Percentiles rank a stretch among this genome's conserved stretches.
phyloP scores from a whole-genome alignment of 306 rosid species.

The Mimosa bimucronata region DNA sequence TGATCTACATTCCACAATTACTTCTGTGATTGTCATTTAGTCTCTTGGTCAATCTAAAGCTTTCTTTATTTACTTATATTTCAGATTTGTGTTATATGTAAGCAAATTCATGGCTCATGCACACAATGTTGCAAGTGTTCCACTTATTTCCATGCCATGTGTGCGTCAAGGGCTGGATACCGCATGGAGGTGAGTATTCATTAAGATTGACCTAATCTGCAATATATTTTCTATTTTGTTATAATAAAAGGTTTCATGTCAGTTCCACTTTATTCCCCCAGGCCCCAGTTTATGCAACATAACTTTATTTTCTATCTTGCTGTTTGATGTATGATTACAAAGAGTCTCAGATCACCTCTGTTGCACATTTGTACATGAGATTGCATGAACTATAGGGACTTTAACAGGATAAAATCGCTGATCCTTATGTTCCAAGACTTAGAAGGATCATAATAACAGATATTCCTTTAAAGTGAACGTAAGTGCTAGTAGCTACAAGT shows the following conservation, averaged over 20 bases:
- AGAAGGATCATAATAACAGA: slow-evolving; percentile 1
- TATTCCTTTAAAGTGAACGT: neutral
- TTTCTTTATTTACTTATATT: slow-evolving; percentile 37
- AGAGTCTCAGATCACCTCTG: slow-evolving; percentile 17
- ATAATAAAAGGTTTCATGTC: slow-evolving; percentile 8
- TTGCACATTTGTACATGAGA: slow-evolving; percentile 9
- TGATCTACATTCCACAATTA: slow-evolving; percentile 28
- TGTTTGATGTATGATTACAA: slow-evolving; percentile 19
- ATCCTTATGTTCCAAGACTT: slow-evolving; percentile 14
- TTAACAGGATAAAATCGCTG: slow-evolving; percentile 18
- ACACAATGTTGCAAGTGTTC: slow-evolving; percentile 99
- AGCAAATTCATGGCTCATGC: slow-evolving; percentile 98
- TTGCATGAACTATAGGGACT: slow-evolving; percentile 24
- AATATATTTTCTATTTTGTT: slow-evolving; percentile 8
- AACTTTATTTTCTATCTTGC: neutral
- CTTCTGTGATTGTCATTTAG: slow-evolving; percentile 35
- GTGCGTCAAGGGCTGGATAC: slow-evolving; percentile 99
- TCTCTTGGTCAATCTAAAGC: slow-evolving; percentile 40
- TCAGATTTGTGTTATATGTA: slow-evolving; percentile 98
- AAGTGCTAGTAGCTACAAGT: neutral
- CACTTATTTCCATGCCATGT: slow-evolving; percentile 99
- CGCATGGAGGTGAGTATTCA: slow-evolving; percentile 88
- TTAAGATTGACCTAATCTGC: slow-evolving; percentile 24
- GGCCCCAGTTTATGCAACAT: slow-evolving; percentile 28
- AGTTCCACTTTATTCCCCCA: slow-evolving; percentile 28